These are phyloP conservation scores for Potentilla sterilis DNA, from an alignment of 306 rosid genomes.

Conservation along the genomic window DNA sequence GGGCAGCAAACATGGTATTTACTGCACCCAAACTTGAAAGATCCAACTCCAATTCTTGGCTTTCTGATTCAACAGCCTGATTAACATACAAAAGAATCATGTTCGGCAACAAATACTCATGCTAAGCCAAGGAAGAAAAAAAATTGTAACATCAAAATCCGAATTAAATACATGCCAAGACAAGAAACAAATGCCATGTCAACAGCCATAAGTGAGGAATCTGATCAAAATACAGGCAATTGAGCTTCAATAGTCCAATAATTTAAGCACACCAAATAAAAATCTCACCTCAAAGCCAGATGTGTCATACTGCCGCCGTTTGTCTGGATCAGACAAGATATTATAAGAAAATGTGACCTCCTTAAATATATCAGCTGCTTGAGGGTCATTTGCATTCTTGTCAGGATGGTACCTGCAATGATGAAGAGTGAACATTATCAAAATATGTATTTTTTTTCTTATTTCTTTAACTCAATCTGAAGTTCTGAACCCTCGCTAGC, in stretches of 20 bases:
- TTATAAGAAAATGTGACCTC: conserved; percentile 92
- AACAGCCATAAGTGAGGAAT: not conserved
- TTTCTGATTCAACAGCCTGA: conserved; percentile 90
- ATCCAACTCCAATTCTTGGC: conserved; percentile 95
- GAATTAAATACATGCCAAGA: not conserved
- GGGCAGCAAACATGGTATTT: conserved; percentile 99
- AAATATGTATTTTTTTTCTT: not conserved
- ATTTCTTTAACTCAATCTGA: not conserved
- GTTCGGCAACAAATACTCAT: conserved; percentile 12
- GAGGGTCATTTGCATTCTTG: conserved; percentile 96
- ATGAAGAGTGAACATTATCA: conserved; percentile 17
- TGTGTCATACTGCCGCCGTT: conserved; percentile 81
- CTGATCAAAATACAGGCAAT: conserved; percentile 7
- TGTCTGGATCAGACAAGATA: conserved; percentile 85
- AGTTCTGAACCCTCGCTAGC: not conserved
- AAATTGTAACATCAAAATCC: not conserved
- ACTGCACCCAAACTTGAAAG: conserved; percentile 98
- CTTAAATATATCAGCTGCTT: conserved; percentile 94
- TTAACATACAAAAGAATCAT: conserved; percentile 28
- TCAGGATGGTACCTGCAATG: conserved; percentile 93
- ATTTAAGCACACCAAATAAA: conserved; percentile 13
- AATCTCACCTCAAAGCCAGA: conserved; percentile 92
- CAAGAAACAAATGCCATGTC: not conserved
- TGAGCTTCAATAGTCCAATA: conserved; percentile 22
- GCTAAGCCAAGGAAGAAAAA: not conserved